phyloP scores from a whole-genome alignment of 768 basidiomycete species.

The Dacryopinax primogenitus region DNA sequence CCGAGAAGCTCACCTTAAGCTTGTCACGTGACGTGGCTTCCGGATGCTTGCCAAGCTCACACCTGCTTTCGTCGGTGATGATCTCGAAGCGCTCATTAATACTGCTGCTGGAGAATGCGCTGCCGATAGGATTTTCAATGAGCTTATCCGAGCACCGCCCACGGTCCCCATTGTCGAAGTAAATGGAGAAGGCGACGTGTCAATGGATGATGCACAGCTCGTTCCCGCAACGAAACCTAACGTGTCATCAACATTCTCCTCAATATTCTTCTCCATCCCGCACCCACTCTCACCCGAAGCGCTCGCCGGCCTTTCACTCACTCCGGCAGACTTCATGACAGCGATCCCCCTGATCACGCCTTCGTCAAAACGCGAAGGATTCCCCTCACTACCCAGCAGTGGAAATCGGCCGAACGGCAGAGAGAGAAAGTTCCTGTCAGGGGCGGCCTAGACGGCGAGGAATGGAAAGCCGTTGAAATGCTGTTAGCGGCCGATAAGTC shows the following conservation, averaged over 20 bases:
- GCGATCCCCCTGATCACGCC: slow-evolving; percentile 89
- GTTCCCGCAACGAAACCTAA: slow-evolving; percentile 15
- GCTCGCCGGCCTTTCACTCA: slow-evolving; percentile 71
- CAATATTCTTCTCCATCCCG: slow-evolving; percentile 36
- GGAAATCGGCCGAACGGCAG: slow-evolving; percentile 69
- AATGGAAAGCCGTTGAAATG: slow-evolving; percentile 27
- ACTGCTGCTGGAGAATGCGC: slow-evolving; percentile 92
- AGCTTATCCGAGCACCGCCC: slow-evolving; percentile 49
- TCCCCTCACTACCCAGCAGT: slow-evolving; percentile 89
- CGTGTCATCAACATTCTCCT: slow-evolving; percentile 26
- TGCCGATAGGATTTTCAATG: slow-evolving; percentile 86
- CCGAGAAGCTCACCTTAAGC: slow-evolving; percentile 66
- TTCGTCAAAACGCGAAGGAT: slow-evolving; percentile 93
- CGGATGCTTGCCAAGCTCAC: slow-evolving; percentile 75
- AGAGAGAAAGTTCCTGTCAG: slow-evolving; percentile 9
- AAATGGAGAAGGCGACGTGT: slow-evolving; percentile 15
- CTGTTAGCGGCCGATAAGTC: slow-evolving; percentile 46
- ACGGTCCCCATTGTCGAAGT: slow-evolving; percentile 31
- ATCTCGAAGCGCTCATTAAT: slow-evolving; percentile 78
- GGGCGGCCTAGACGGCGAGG: slow-evolving; percentile 13
- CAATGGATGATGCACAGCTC: not conserved
- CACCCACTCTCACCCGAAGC: slow-evolving; percentile 61
- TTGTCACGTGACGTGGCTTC: slow-evolving; percentile 88
- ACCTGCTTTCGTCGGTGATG: slow-evolving; percentile 94
- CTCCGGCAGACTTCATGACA: slow-evolving; percentile 58